These are phyloP conservation scores for Erythrophleum ivorense DNA, from an alignment of 331 rosid species.

Conservation along the genomic window DNA sequence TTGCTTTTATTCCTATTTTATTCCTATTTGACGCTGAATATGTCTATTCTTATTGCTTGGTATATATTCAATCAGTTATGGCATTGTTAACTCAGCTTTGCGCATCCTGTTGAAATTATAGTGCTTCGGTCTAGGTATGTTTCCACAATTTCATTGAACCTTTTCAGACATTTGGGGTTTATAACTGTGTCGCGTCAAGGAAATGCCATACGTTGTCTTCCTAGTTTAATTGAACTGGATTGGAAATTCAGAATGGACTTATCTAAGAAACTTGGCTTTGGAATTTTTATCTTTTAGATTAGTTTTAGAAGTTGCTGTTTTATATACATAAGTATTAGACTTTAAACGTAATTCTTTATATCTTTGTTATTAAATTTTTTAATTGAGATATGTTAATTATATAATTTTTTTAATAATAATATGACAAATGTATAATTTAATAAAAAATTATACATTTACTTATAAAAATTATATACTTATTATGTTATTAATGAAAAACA, in stretches of 20 bases:
- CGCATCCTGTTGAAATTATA: neutral
- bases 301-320: neutral
- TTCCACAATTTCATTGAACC: neutral
- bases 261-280: neutral
- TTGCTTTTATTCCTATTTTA: slow-evolving; percentile 27
- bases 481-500: no score
- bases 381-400: no score
- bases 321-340: no score
- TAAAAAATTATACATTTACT: no score
- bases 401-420: no score
- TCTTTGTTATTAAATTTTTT: no score
- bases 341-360: no score
- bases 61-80: neutral
- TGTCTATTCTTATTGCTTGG: slow-evolving; percentile 35
- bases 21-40: slow-evolving; percentile 35
- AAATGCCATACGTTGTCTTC: neutral
- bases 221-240: neutral
- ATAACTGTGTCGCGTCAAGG: neutral
- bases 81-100: neutral
- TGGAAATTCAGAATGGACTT: neutral
- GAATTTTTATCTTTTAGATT: neutral
- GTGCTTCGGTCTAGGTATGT: neutral
- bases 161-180: neutral
- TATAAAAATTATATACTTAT: no score
- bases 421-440: no score